Percentiles rank a stretch among this genome's conserved stretches.
Evolutionary conservation across 805 yeast genomes (phyloP).

Genomic region (Spathaspora girioi): DNA sequence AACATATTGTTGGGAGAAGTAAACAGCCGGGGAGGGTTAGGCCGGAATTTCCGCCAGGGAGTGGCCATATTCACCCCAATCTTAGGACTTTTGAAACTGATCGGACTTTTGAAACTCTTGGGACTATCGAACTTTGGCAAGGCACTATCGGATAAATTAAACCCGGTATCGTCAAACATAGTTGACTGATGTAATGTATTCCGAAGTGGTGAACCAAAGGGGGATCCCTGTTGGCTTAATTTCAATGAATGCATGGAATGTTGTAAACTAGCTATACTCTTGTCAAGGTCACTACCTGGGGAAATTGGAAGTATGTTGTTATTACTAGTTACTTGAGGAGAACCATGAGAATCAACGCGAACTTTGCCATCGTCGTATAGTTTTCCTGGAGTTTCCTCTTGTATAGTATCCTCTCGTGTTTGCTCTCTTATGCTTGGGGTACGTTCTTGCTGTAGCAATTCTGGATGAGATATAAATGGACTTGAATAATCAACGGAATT

Average conservation of each 20-base stretch:
- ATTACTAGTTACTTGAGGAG: background rate
- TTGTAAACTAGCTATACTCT: slow-evolving; percentile 11
- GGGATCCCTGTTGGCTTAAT: background rate
- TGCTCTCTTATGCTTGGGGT: background rate
- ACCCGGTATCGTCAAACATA: background rate
- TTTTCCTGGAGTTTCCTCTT: background rate
- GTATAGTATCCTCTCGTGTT: background rate
- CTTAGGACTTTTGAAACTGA: background rate
- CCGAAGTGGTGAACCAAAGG: background rate
- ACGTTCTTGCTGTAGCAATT: background rate
- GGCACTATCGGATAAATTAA: slow-evolving; percentile 2
- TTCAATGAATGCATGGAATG: slow-evolving; percentile 11
- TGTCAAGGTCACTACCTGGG: slow-evolving; percentile 8
- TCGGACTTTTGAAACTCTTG: background rate
- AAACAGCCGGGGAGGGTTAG: slow-evolving; percentile 11
- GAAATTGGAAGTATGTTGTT: background rate
- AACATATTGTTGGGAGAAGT: background rate
- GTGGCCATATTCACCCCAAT: background rate
- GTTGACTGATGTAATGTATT: slow-evolving; percentile 5
- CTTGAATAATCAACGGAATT: slow-evolving; percentile 7
- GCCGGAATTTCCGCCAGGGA: slow-evolving; percentile 23
- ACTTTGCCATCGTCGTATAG: background rate
- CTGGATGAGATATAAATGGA: slow-evolving; percentile 18
- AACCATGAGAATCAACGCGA: background rate
- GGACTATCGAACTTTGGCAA: slow-evolving; percentile 6